Evolutionary conservation across 2,329 filamentous ascomycete species (phyloP).

Genomic region (Aquanectria penicillioides): DNA sequence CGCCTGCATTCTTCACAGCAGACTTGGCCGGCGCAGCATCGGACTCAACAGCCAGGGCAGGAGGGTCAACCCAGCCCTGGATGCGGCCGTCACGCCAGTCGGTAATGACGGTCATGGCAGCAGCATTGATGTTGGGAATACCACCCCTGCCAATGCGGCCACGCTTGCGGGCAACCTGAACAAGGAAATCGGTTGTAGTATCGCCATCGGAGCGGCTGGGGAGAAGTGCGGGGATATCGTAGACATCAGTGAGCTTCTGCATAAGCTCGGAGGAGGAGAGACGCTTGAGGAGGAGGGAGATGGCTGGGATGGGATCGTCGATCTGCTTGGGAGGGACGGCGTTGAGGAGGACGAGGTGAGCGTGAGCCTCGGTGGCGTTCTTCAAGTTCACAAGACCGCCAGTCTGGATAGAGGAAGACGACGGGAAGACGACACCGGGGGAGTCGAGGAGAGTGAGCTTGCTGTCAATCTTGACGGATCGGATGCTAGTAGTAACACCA

Average conservation of each 20-base stretch:
- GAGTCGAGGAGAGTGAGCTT: constrained; percentile 94
- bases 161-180: constrained; percentile 94
- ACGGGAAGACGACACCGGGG: constrained; percentile 93
- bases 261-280: constrained; percentile 79
- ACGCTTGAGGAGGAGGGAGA: constrained; percentile 83
- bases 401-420: constrained; percentile 55
- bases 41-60: constrained; percentile 67
- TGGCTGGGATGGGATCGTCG: constrained; percentile 88
- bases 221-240: constrained; percentile 84
- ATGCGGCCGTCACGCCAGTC: constrained; percentile 97
- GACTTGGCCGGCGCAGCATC: constrained; percentile 42
- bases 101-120: constrained; percentile 92
- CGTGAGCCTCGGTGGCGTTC: constrained; percentile 77
- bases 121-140: constrained; percentile 86
- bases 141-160: constrained; percentile 89
- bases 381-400: constrained; percentile 62
- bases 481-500: constrained; percentile 88
- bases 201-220: constrained; percentile 74
- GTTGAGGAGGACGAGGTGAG: constrained; percentile 87
- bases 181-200: constrained; percentile 86
- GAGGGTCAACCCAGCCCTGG: constrained; percentile 88
- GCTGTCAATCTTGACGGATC: constrained; percentile 92
- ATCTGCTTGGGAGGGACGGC: constrained; percentile 95
- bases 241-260: constrained; percentile 82
- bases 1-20: constrained; percentile 51